Evolutionary conservation across 257 asterid genomes (phyloP).

Genomic region (Solanum clarkiae): DNA sequence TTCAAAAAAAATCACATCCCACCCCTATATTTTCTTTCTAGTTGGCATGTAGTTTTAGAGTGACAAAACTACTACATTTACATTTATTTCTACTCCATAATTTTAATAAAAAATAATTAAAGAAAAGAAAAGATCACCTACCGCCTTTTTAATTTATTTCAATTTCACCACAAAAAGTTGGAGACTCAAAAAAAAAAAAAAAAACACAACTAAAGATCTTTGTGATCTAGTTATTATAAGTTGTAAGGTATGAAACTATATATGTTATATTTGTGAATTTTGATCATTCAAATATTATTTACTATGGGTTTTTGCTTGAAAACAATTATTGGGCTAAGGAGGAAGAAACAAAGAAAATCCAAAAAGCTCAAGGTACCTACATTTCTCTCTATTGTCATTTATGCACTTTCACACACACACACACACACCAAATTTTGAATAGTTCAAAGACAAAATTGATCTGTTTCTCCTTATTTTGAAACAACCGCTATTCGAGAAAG

Average conservation of each 20-base stretch:
- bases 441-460: background rate
- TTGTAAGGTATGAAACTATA: background rate
- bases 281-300: background rate
- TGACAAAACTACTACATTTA: background rate
- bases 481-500: background rate
- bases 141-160: background rate
- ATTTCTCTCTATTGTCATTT: background rate
- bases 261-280: background rate
- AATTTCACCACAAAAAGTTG: background rate
- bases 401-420: too few relatives aligned
- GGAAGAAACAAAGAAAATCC: conserved; percentile 16
- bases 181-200: background rate
- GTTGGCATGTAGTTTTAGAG: conserved; percentile 32
- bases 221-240: background rate
- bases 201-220: background rate
- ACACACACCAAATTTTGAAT: background rate
- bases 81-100: background rate
- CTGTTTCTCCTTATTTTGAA: background rate
- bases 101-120: background rate
- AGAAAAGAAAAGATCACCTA: background rate
- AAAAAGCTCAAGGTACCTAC: conserved; percentile 20
- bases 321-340: conserved; percentile 21
- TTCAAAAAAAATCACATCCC: background rate
- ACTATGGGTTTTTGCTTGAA: conserved; percentile 50
- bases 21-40: background rate